Base-by-base conservation (phyloP, 2,329 filamentous ascomycete species). In the Gnomoniopsis smithogilvyi region DNA sequence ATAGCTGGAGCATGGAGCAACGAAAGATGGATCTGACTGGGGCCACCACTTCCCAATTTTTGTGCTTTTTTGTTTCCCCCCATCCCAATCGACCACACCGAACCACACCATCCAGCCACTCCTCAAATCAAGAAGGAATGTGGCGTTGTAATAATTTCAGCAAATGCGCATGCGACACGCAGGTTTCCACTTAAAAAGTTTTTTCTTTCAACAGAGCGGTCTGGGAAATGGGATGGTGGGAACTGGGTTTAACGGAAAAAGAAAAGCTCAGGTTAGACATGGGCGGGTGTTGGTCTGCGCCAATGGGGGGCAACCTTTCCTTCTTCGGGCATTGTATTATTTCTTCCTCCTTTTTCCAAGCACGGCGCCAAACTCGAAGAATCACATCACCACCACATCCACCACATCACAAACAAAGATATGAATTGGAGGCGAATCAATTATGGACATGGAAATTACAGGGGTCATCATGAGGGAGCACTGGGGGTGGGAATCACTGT, bases 1-100 rank as follows among this genome's bases (percentile, higher is more conserved):
- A 47, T 47, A 61, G 38, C 22, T 48, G 60, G 56, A 60, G 60
- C 52, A 60, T 33, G 60, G 60, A 56, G 56, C 60, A 51, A 56
- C 49, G 26, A 52, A 59, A 59, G 59, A 61, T 57, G 53, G 53
- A 30, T 52, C 52, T 38, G 15, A 43, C 30, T 36, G 26, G 24
- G 34, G 43, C 41, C 45, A 47, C 45, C 52, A 47, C 17, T 47
- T 47, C 52, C 41, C 43, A n/a, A 54, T 36, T 10, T 43, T 60
- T 52, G 6, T 45, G 14, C 7, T 51, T 34, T 52, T 34, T 43
- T 26, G 19, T 48, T 54, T 24, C 17, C 10, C 19, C 11, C 10
- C 21, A 43, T 17, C 12, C 11, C 14, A 10, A 17, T 2, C 4
- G 3, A 11, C 41, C 14, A 19, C n/a, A 22, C n/a, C 43, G 11